Conservation (phyloP, 768 basidiomycete genomes). For the Hydnomerulius pinastri region DNA sequence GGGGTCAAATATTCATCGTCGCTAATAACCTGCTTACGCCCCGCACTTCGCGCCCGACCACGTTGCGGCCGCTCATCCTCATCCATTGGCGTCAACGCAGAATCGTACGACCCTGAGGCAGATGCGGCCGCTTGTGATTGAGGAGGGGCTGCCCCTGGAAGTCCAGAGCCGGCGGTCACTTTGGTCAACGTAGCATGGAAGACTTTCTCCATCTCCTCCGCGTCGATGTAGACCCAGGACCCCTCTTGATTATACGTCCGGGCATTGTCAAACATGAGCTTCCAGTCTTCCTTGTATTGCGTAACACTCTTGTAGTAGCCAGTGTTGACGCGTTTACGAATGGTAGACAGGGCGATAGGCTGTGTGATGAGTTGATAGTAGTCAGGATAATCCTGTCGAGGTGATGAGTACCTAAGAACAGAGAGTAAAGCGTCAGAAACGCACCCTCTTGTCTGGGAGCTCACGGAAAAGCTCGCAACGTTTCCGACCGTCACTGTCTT, state of each 20-base stretch:
- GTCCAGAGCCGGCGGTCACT: slow-evolving; percentile 62
- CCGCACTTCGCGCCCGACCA: slow-evolving; percentile 56
- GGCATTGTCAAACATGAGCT: slow-evolving; percentile 92
- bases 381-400: slow-evolving; percentile 79
- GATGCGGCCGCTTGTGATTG: slow-evolving; percentile 28
- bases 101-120: slow-evolving; percentile 54
- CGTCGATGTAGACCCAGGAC: slow-evolving; percentile 93
- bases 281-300: slow-evolving; percentile 77
- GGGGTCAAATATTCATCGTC: slow-evolving; percentile 70
- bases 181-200: slow-evolving; percentile 74
- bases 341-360: slow-evolving; percentile 86
- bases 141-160: slow-evolving; percentile 67
- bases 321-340: slow-evolving; percentile 73
- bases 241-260: slow-evolving; percentile 93
- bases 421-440: slow-evolving; percentile 15
- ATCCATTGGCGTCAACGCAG: slow-evolving; percentile 79
- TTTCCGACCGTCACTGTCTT: slow-evolving; percentile 73
- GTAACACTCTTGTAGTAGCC: slow-evolving; percentile 74
- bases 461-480: slow-evolving; percentile 88
- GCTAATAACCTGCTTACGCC: slow-evolving; percentile 74
- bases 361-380: slow-evolving; percentile 88
- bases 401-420: slow-evolving; percentile 13
- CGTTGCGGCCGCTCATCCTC: slow-evolving; percentile 70
- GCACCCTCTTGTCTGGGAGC: slow-evolving; percentile 75
- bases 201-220: slow-evolving; percentile 91